Conservation (phyloP, 2,329 filamentous ascomycete species). For the Paraphoma chrysanthemicola region DNA sequence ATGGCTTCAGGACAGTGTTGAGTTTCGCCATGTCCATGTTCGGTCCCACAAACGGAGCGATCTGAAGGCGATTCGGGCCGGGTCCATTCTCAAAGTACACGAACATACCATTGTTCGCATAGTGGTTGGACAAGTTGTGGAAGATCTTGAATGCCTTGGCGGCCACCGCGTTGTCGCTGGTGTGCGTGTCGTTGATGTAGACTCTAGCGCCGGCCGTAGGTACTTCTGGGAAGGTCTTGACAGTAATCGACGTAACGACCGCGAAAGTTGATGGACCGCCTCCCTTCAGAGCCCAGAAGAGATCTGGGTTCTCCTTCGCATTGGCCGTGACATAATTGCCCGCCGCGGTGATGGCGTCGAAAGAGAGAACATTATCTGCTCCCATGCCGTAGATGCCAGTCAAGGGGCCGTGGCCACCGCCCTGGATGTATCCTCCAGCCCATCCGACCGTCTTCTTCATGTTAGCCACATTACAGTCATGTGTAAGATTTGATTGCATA, state of each 20-base stretch:
- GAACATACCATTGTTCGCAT: constrained; percentile 42
- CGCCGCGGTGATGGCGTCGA: constrained; percentile 48
- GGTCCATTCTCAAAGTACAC: constrained; percentile 43
- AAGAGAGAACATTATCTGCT: constrained; percentile 47
- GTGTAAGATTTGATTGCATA: constrained; percentile 10
- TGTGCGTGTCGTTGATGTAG: constrained; percentile 46
- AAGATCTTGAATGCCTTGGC: constrained; percentile 40
- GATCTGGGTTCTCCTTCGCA: constrained; percentile 42
- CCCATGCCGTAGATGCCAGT: constrained; percentile 47
- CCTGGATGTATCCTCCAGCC: constrained; percentile 53
- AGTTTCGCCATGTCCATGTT: constrained; percentile 39
- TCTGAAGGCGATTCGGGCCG: constrained; percentile 35
- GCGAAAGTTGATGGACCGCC: constrained; percentile 43
- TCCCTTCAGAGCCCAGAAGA: constrained; percentile 48
- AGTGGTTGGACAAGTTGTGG: constrained; percentile 44
- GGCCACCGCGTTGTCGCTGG: constrained; percentile 38
- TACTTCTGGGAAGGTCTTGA: constrained; percentile 44
- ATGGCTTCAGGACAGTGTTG: constrained; percentile 32
- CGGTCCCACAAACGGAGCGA: constrained; percentile 43
- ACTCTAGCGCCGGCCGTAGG: constrained; percentile 41
- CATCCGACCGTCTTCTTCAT: constrained; percentile 43
- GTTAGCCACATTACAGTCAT: constrained; percentile 3
- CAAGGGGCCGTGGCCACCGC: constrained; percentile 53
- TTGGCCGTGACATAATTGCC: constrained; percentile 44
- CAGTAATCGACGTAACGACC: constrained; percentile 39